Evolutionary conservation across 2,329 filamentous ascomycete genomes (phyloP).

Genomic region (Xylariaceae sp.): DNA sequence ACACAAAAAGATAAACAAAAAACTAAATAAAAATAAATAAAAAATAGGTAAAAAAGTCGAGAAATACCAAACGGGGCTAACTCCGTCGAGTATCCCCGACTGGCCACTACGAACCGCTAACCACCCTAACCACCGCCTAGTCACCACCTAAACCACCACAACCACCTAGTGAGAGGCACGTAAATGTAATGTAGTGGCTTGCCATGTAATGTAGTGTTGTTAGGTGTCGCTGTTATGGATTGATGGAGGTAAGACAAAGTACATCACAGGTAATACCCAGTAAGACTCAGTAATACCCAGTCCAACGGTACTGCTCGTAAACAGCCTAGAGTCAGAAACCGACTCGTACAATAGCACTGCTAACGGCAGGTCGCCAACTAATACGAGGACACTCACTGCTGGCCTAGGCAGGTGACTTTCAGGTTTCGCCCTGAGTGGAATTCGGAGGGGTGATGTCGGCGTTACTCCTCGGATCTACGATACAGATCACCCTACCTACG

Average conservation of each 20-base stretch:
- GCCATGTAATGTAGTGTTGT: not conserved
- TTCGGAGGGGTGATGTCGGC: constrained; percentile 3
- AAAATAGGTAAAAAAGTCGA: not conserved
- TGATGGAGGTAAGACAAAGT: not conserved
- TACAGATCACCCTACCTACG: not conserved
- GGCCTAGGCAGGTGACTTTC: constrained; percentile 27
- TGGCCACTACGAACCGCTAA: not conserved
- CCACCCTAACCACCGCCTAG: too few species aligned
- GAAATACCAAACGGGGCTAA: not conserved
- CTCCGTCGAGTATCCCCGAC: not conserved
- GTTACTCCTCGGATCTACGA: not conserved
- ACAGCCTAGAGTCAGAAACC: not conserved
- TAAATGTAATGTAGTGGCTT: not conserved
- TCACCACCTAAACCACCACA: too few species aligned
- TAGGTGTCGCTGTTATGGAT: not conserved
- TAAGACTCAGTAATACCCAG: not conserved
- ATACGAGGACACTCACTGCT: constrained; percentile 12
- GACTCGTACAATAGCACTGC: not conserved
- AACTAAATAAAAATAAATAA: not conserved
- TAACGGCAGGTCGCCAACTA: not conserved
- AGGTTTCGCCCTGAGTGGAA: too few species aligned
- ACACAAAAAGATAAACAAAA: not conserved
- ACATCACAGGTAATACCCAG: not conserved
- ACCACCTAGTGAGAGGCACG: not conserved
- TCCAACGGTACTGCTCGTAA: not conserved